Conservation (phyloP, 192 early-diverging fungal species). For the Coemansia sp. region DNA sequence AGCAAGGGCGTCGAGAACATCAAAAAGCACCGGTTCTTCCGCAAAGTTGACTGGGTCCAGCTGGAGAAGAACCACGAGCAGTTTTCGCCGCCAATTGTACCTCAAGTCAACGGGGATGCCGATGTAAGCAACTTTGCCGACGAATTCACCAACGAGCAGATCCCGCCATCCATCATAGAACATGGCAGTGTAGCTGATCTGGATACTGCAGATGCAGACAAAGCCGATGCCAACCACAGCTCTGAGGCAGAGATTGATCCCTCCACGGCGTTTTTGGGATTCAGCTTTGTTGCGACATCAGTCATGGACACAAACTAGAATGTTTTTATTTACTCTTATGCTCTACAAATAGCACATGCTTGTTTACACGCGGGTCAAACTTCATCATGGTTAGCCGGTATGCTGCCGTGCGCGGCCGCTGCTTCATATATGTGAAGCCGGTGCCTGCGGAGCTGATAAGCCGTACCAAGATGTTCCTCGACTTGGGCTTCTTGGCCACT, state of each 20-base stretch:
- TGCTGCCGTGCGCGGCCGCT: conserved; percentile 67
- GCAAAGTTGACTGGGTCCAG: conserved; percentile 68
- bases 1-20: conserved; percentile 31
- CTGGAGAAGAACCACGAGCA: conserved; percentile 48
- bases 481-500: conserved; percentile 84
- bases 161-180: conserved; percentile 32
- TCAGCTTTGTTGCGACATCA: conserved; percentile 51
- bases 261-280: conserved; percentile 48
- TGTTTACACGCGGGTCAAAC: conserved; percentile 87
- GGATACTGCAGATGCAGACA: background rate
- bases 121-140: conserved; percentile 79
- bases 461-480: conserved; percentile 81
- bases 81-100: conserved; percentile 67
- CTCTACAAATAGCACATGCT: conserved; percentile 85
- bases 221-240: background rate
- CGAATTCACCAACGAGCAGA: conserved; percentile 64
- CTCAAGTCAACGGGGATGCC: conserved; percentile 56
- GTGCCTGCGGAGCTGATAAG: conserved; percentile 87
- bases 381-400: conserved; percentile 89
- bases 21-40: conserved; percentile 69
- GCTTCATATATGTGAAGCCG: conserved; percentile 86
- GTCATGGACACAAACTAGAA: conserved; percentile 28
- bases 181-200: conserved; percentile 7
- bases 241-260: conserved; percentile 31
- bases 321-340: conserved; percentile 67